Evolutionary conservation across 176 grass and related monocot genomes (phyloP), one percentile per base, ranked within the genome.

Genomic region (barley (Hordeum vulgare)): DNA sequence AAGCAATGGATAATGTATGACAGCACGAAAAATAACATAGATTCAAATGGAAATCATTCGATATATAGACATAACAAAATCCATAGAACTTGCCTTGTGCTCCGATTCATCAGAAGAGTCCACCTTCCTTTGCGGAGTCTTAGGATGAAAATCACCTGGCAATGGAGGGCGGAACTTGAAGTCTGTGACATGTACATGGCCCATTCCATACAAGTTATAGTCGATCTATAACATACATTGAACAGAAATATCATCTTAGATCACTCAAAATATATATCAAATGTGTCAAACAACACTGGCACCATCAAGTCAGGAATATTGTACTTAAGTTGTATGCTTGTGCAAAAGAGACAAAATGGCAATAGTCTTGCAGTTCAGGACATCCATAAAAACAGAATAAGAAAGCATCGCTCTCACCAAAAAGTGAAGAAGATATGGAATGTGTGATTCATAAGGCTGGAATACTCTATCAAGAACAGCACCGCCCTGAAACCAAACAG

Each of bases 381-480:
- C 11, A 77, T 28, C 13, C 39, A 80, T 42, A 60, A 41, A 15
- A n/a, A 66, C 4, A 49, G 75, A 85, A 72, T 8, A 67, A n/a
- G 31, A 90, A 74, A 77, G 26, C 56, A 85, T 47, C 80, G 45
- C 73, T 40, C 90, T 93, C 71, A 98, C 96, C 96, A 98, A 77
- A 88, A 98, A 98, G 58, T 98, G 96, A 77, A 98, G 93, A 88
- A 98, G 92, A 95, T 88, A 98, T 25, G 96, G 96, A 84, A 98
- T 98, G 84, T 98, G 95, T 39, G 89, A 91, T 83, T 98, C 96
- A 86, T 95, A 93, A 75, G 96, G 89, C 83, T 95, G 96, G 47
- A 98, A 91, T 76, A 41, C 85, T 87, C 82, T 95, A 89, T 90
- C 89, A 78, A 86, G 88, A 91, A 98, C 65, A 75, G 89, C 82